Conservation (phyloP, 2,329 filamentous ascomycete genomes). For the Pseudocercospora crystallina region DNA sequence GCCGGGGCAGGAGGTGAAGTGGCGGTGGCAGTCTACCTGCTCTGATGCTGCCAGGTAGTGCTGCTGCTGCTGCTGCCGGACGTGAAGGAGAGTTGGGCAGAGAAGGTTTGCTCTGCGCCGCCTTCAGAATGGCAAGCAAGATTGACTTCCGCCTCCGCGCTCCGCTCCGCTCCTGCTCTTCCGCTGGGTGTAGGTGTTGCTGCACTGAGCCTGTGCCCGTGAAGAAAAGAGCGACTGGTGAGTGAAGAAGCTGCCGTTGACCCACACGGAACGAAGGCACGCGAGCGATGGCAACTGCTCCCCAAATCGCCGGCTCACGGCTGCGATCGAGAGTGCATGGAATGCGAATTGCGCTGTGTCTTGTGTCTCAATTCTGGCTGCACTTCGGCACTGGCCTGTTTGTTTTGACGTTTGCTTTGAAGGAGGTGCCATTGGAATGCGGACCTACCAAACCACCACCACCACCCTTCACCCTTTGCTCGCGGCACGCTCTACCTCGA, state of each 20-base stretch:
- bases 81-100: background rate
- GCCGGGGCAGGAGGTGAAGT: too few relatives aligned
- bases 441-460: background rate
- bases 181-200: too few relatives aligned
- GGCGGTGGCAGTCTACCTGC: too few relatives aligned
- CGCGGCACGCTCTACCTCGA: too few relatives aligned
- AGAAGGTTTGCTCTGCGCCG: background rate
- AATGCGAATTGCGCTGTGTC: background rate
- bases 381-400: background rate
- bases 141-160: too few relatives aligned
- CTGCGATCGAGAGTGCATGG: background rate
- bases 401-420: constrained; percentile 1
- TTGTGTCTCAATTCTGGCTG: background rate
- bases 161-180: too few relatives aligned
- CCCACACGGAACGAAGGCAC: too few relatives aligned
- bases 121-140: too few relatives aligned
- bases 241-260: background rate
- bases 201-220: background rate
- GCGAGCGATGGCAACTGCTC: background rate
- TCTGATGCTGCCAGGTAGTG: background rate
- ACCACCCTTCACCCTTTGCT: background rate
- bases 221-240: background rate
- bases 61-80: constrained; percentile 5
- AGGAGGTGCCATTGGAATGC: constrained; percentile 2
- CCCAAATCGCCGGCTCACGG: background rate